Evolutionary conservation across 1,139 yeast species (phyloP).

Genomic region (Lodderomyces parapsilosis): DNA sequence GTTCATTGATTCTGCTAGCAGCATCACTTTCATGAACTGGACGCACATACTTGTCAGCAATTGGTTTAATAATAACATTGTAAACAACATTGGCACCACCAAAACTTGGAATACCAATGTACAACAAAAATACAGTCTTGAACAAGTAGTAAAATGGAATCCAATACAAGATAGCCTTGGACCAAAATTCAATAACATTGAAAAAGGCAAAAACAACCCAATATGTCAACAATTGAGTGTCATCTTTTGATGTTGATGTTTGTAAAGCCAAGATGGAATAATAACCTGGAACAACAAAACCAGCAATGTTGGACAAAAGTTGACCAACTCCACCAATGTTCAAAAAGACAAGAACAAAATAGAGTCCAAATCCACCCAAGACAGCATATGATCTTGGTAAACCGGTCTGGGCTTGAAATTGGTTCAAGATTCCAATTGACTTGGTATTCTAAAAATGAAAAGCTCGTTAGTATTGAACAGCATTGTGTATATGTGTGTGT

Average conservation of each 20-base stretch:
- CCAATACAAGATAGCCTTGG: conserved; percentile 88
- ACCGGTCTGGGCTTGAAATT: conserved; percentile 65
- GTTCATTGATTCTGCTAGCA: conserved; percentile 38
- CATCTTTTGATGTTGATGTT: conserved; percentile 67
- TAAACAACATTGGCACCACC: conserved; percentile 83
- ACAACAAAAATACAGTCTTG: conserved; percentile 85
- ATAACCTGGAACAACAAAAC: conserved; percentile 88
- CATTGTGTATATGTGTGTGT: no score
- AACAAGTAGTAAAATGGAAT: conserved; percentile 93
- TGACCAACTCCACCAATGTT: conserved; percentile 95
- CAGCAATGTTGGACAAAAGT: conserved; percentile 87
- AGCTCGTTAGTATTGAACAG: not conserved
- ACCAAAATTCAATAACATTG: conserved; percentile 94
- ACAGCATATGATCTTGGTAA: conserved; percentile 89
- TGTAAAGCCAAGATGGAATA: conserved; percentile 82
- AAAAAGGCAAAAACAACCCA: conserved; percentile 96
- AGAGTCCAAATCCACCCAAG: conserved; percentile 59
- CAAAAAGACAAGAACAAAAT: conserved; percentile 75
- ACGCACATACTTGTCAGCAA: conserved; percentile 56
- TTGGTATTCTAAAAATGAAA: conserved; percentile 29
- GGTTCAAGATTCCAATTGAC: conserved; percentile 35
- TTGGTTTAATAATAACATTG: conserved; percentile 63
- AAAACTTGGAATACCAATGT: conserved; percentile 83
- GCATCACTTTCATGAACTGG: conserved; percentile 18
- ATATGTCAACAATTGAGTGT: conserved; percentile 84